Evolutionary conservation across 176 grass and related monocot species (phyloP), one percentile per base, ranked within the genome.

Genomic region (Bothriochloa decipiens): DNA sequence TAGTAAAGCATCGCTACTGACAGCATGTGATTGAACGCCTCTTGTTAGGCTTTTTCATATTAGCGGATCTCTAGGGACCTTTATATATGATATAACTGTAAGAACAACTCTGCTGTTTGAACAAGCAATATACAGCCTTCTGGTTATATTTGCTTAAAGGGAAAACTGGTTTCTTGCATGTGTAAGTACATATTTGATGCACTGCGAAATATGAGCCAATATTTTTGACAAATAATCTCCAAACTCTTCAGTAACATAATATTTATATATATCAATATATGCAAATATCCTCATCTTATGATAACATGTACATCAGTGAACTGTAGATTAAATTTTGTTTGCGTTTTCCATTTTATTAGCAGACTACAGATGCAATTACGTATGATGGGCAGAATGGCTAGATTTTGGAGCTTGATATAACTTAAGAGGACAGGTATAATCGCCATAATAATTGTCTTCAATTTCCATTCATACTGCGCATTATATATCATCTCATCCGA

Each of bases 401-500:
- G 10, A 64, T 27, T 58, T 82, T 90, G 79, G 66, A 60, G 27
- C 27, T 72, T 46, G 3, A 49, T 11, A 16, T 40, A 62, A 41
- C 16, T 69, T 68, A 18, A 60, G 27, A 65, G 61, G 37, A 6
- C 40, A 75, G 40, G 40, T 80, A 87, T 40, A 87, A 4, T 32
- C 29, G 29, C 29, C 29, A 32, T 5, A 68, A 58, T 39, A 68
- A 53, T 49, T 57, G 82, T 78, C 28, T 79, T 68, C 70, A 74
- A 7, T 37, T 68, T 81, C 26, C 62, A 80, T 83, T 85, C 18
- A 74, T 83, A 80, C 53, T 63, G 61, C 7, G 10, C 65, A 77
- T 27, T 20, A 55, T 70, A 57, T 37, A 28, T 46, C n/a, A 81
- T n/a, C 22, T 81, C 6, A 68, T n/a, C 22, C 76, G 9, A 68